Evolutionary conservation across 2,329 filamentous ascomycete species (phyloP), one percentile per base, ranked within the genome.

Genomic region (Scedosporium dehoogii): DNA sequence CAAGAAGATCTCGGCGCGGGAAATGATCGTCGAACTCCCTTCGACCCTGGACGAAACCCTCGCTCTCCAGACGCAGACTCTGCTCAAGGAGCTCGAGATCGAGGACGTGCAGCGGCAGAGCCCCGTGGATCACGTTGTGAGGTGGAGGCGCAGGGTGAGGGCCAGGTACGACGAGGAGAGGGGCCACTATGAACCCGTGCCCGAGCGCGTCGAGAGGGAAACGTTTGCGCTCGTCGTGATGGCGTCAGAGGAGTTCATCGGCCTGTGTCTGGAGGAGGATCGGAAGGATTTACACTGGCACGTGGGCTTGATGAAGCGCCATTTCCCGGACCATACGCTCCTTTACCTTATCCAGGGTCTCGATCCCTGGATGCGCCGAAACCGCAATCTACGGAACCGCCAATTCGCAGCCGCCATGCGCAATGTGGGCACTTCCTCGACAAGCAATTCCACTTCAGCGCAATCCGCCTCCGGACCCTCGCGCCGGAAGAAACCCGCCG

Each of bases 11-110:
- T 88, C 89, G 0, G 83, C 85, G 0, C 81, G 81, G 0, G 89
- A 94, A 71, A 93, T 94, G 89, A 86, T 93, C 59, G 79, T 91
- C 1, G 84, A 90, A 67, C 75, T 93, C 25, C 82, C 89, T 0
- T 73, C 74, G 0, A 80, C 79, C 1, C 74, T 93, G 1, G 73
- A 81, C 23, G 71, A 78, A 0, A 75, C 73, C 0, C 69, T 80
- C 25, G 75, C 70, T 25, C 71, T 77, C 1, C 80, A 82, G 57
- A 71, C 82, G 4, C 73, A 80, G 61, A 71, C 76, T 0, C 73
- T 86, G n/a, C 75, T 88, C 0, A 70, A 73, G 2, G 76, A 79
- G 1, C 68, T 85, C 2, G 73, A 78, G 14, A 80, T 85, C 9
- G 71, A 82, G 59, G 73, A 76, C 63, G 69, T 73, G 27, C 71